Percentiles rank a stretch among this genome's conserved stretches.
These are phyloP conservation scores for Fragaria vesca DNA, from an alignment of 306 rosid genomes.

Conservation along the genomic window DNA sequence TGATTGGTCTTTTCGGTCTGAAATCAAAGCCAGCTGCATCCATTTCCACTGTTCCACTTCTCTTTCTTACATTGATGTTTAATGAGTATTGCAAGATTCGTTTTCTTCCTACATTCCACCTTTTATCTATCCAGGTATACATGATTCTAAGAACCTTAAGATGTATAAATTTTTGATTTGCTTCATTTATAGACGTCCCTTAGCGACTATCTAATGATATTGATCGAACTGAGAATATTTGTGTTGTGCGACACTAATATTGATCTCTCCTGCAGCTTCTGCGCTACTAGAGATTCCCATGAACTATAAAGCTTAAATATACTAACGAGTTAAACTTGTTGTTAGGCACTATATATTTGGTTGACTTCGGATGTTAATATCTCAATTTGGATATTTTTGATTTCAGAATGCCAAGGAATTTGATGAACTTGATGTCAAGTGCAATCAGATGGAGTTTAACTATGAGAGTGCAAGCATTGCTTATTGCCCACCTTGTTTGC, in stretches of 20 bases:
- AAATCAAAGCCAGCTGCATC: conserved; percentile 85
- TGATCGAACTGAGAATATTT: background rate
- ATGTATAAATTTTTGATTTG: background rate
- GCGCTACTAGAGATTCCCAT: background rate
- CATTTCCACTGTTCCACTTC: conserved; percentile 70
- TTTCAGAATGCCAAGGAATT: conserved; percentile 68
- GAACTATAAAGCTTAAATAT: background rate
- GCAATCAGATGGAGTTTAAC: conserved; percentile 49
- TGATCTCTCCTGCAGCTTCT: background rate
- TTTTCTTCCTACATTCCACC: conserved; percentile 74
- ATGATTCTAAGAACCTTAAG: background rate
- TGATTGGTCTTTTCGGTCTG: conserved; percentile 86
- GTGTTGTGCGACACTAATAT: background rate
- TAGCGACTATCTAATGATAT: background rate
- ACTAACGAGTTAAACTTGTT: background rate
- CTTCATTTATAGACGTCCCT: background rate
- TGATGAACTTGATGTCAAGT: conserved; percentile 62
- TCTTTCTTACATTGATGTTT: conserved; percentile 64
- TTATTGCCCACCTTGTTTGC: conserved; percentile 64
- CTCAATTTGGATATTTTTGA: background rate
- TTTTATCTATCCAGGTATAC: conserved; percentile 62
- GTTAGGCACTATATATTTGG: background rate
- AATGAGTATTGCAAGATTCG: conserved; percentile 88
- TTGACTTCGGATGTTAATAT: background rate
- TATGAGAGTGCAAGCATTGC: conserved; percentile 62